Percentiles rank a stretch among this genome's conserved stretches.
These are phyloP conservation scores for Leishmania turanica DNA, from an alignment of 208 protist species.

Conservation along the genomic window DNA sequence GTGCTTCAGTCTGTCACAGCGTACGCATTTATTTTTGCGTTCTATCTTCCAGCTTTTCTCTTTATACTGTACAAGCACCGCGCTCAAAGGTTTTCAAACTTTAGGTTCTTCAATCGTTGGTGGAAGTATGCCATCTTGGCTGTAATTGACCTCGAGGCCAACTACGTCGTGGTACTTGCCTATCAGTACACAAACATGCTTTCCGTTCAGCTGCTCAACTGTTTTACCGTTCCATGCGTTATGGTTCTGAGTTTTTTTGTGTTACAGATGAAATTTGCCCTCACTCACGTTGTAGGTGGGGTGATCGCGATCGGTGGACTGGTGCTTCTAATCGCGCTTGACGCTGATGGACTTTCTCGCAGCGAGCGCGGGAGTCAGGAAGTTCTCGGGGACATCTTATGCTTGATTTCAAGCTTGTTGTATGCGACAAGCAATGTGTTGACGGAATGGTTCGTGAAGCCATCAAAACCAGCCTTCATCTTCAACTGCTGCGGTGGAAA, in stretches of 20 bases:
- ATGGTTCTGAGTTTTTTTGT: slow-evolving; percentile 90
- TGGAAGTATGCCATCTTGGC: slow-evolving; percentile 92
- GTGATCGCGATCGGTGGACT: slow-evolving; percentile 81
- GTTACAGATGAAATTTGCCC: slow-evolving; percentile 74
- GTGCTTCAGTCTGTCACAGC: slow-evolving; percentile 81
- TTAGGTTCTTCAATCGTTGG: slow-evolving; percentile 55
- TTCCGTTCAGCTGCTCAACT: slow-evolving; percentile 90
- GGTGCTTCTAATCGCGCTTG: slow-evolving; percentile 72
- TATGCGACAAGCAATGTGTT: slow-evolving; percentile 94
- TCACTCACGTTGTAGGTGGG: slow-evolving; percentile 86
- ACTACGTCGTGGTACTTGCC: slow-evolving; percentile 92
- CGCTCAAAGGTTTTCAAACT: slow-evolving; percentile 49
- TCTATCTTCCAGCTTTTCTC: slow-evolving; percentile 68
- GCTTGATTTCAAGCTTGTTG: slow-evolving; percentile 63
- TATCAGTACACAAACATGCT: slow-evolving; percentile 95
- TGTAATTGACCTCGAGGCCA: slow-evolving; percentile 93
- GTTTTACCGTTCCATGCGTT: slow-evolving; percentile 94
- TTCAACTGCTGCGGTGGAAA: slow-evolving; percentile 18
- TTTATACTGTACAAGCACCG: slow-evolving; percentile 48
- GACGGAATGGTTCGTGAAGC: slow-evolving; percentile 90
- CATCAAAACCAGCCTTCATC: slow-evolving; percentile 28
- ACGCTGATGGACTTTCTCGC: slow-evolving; percentile 70
- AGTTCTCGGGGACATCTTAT: slow-evolving; percentile 88
- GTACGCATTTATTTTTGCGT: slow-evolving; percentile 70
- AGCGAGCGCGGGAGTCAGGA: slow-evolving; percentile 37